phyloP scores from a whole-genome alignment of 805 yeast species.

The Yamadazyma takamatsuzukensis region DNA sequence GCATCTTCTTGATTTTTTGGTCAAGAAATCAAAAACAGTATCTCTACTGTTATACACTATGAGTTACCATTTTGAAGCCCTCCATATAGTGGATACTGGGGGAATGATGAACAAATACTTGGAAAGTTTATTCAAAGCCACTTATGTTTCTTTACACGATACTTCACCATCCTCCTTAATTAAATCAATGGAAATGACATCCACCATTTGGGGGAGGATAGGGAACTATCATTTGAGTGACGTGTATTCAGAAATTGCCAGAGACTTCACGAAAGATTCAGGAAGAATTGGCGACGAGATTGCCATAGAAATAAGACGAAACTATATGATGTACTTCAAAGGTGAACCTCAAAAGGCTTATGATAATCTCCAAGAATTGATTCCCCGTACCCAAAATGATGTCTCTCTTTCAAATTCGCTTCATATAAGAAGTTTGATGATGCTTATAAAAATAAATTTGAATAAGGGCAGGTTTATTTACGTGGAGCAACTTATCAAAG shows the following conservation, averaged over 20 bases:
- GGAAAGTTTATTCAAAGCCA: constrained; percentile 57
- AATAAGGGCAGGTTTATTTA: constrained; percentile 34
- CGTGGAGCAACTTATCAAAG: constrained; percentile 33
- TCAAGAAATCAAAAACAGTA: constrained; percentile 49
- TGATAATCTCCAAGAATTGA: constrained; percentile 28
- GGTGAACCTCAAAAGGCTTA: constrained; percentile 43
- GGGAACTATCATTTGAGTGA: constrained; percentile 48
- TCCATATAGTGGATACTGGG: constrained; percentile 51
- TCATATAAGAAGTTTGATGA: constrained; percentile 36
- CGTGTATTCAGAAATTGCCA: constrained; percentile 45
- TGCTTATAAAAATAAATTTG: constrained; percentile 34
- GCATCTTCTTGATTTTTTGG: constrained; percentile 62
- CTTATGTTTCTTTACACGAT: constrained; percentile 51
- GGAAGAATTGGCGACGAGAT: constrained; percentile 38
- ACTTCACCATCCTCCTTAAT: constrained; percentile 38
- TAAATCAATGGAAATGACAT: constrained; percentile 42
- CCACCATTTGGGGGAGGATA: constrained; percentile 49
- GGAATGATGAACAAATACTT: constrained; percentile 41
- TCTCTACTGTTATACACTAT: constrained; percentile 50
- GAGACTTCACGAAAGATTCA: constrained; percentile 26
- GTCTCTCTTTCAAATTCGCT: constrained; percentile 39
- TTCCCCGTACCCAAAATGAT: constrained; percentile 22
- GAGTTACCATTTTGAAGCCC: constrained; percentile 64
- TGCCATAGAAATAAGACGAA: constrained; percentile 36
- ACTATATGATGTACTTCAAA: constrained; percentile 29